phyloP scores from a whole-genome alignment of 2,329 filamentous ascomycete species.

The Botrytis byssoidea region DNA sequence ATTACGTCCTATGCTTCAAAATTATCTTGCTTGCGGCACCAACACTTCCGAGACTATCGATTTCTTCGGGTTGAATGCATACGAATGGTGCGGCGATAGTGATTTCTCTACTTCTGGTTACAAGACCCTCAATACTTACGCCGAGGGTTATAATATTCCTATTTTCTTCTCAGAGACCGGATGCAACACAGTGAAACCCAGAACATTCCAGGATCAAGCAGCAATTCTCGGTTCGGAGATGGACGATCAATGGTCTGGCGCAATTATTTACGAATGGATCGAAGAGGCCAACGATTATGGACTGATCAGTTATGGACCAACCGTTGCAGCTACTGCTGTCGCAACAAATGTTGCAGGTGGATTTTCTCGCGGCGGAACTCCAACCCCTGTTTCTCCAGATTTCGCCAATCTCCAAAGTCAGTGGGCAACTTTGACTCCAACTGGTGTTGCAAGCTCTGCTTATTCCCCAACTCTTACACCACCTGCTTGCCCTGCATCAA shows the following conservation, averaged over 20 bases:
- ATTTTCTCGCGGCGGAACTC: constrained; percentile 68
- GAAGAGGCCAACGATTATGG: constrained; percentile 82
- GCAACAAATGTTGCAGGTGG: constrained; percentile 61
- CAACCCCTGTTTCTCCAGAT: constrained; percentile 71
- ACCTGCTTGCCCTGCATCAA: constrained; percentile 69
- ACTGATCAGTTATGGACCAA: constrained; percentile 70
- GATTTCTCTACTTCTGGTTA: constrained; percentile 67
- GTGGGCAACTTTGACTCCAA: constrained; percentile 71
- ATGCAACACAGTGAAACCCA: constrained; percentile 65
- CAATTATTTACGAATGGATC: constrained; percentile 90
- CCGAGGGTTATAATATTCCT: constrained; percentile 72
- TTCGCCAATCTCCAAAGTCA: constrained; percentile 74
- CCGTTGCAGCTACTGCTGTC: constrained; percentile 51
- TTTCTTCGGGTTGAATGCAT: constrained; percentile 84
- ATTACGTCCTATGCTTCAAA: constrained; percentile 58
- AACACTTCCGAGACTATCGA: constrained; percentile 70
- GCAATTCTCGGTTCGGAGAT: constrained; percentile 76
- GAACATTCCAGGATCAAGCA: constrained; percentile 68
- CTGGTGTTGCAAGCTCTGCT: constrained; percentile 62
- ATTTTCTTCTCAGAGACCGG: constrained; percentile 90
- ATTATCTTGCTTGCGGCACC: constrained; percentile 76
- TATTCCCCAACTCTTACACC: constrained; percentile 65
- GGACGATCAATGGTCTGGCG: constrained; percentile 67
- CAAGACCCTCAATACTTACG: constrained; percentile 61
- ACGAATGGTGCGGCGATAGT: constrained; percentile 68